Evolutionary conservation across 1,284 basidiomycete genomes (phyloP).

Genomic region (Cryptococcus sp.): DNA sequence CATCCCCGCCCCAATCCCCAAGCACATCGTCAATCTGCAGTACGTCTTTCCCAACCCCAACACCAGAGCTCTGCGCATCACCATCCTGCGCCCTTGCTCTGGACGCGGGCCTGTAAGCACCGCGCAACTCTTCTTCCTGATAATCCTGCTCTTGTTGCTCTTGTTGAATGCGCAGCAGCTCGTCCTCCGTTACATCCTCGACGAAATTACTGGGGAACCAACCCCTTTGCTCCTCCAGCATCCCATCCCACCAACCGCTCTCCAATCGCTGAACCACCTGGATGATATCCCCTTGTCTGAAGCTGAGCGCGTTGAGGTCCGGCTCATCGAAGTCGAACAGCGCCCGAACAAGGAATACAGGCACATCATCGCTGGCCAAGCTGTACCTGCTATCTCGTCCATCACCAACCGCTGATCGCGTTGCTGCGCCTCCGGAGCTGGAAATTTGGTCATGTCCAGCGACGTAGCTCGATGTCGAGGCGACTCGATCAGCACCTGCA

Average conservation of each 20-base stretch:
- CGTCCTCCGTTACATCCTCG: conserved; percentile 58
- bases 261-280: conserved; percentile 89
- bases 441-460: not conserved
- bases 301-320: conserved; percentile 84
- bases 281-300: conserved; percentile 83
- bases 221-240: conserved; percentile 82
- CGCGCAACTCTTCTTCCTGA: too few relatives aligned
- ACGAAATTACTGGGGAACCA: conserved; percentile 99
- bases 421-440: conserved; percentile 7
- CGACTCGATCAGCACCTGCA: not conserved
- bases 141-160: not conserved
- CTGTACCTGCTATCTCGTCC: not conserved
- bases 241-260: conserved; percentile 98
- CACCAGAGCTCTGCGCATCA: not conserved
- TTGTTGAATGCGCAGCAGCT: not conserved
- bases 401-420: conserved; percentile 9
- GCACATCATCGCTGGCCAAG: conserved; percentile 5
- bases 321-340: conserved; percentile 89
- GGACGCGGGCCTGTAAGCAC: too few relatives aligned
- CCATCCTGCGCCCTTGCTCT: not conserved
- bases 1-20: conserved; percentile 25
- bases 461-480: not conserved
- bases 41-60: conserved; percentile 19
- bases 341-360: conserved; percentile 76
- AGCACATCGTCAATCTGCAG: conserved; percentile 34